phyloP scores from a whole-genome alignment of 2,329 filamentous ascomycete genomes.

The Chaetomium sp. region DNA sequence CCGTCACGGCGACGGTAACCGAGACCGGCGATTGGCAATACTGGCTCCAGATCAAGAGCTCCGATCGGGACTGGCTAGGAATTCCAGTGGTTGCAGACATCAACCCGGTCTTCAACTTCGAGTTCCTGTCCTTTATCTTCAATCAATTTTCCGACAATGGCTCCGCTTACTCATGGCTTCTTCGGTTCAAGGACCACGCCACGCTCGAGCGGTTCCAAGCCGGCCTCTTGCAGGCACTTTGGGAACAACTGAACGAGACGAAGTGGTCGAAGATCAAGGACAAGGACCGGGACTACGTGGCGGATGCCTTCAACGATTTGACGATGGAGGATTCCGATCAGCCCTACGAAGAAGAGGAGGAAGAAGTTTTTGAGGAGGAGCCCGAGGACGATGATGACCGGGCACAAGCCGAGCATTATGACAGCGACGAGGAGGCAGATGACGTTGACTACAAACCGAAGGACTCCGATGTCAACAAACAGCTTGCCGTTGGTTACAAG shows the following conservation, averaged over 20 bases:
- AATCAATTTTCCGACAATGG: conserved; percentile 89
- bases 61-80: conserved; percentile 76
- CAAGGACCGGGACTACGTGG: conserved; percentile 85
- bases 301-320: conserved; percentile 92
- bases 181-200: conserved; percentile 80
- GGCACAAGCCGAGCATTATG: conserved; percentile 49
- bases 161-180: conserved; percentile 88
- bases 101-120: conserved; percentile 98
- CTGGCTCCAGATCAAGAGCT: conserved; percentile 79
- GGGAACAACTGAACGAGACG: conserved; percentile 90
- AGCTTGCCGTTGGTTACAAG: conserved; percentile 92
- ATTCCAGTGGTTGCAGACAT: conserved; percentile 82
- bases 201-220: conserved; percentile 84
- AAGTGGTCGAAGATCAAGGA: conserved; percentile 95
- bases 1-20: conserved; percentile 71
- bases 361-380: conserved; percentile 43
- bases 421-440: conserved; percentile 62
- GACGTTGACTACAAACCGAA: conserved; percentile 65
- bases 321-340: conserved; percentile 74
- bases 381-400: conserved; percentile 54
- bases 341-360: conserved; percentile 39
- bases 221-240: conserved; percentile 88
- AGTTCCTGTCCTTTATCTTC: conserved; percentile 98
- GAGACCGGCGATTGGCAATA: conserved; percentile 92
- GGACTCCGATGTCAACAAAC: conserved; percentile 79